Percentiles rank a stretch among this genome's conserved stretches.
Conservation (phyloP, 2,329 filamentous ascomycete species). For the Lanzia echinophila region DNA sequence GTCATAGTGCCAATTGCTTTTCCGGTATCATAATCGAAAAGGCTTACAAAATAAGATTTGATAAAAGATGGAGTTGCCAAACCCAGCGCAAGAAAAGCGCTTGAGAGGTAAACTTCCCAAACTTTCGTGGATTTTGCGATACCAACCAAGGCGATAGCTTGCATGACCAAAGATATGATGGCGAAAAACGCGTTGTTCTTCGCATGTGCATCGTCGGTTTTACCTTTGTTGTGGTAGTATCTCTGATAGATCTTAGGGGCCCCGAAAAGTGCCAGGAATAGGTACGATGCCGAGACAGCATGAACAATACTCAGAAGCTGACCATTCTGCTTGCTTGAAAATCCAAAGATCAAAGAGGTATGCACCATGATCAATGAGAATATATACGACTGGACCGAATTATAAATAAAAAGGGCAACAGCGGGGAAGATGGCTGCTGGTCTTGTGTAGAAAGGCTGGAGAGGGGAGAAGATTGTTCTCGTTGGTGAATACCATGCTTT, state of each 20-base stretch:
- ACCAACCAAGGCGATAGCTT: not conserved
- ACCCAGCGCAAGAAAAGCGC: not conserved
- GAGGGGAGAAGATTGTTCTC: not conserved
- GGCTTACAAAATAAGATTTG: not conserved
- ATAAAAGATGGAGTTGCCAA: conserved; percentile 7
- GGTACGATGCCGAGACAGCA: not conserved
- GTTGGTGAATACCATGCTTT: not conserved
- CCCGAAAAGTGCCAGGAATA: not conserved
- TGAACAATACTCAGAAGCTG: not conserved
- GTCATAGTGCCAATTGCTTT: conserved; percentile 1
- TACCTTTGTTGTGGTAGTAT: not conserved
- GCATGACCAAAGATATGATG: not conserved
- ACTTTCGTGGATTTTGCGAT: not conserved
- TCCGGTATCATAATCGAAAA: not conserved
- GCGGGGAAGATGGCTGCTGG: not conserved
- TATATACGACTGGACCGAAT: conserved; percentile 3
- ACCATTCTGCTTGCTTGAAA: conserved; percentile 6
- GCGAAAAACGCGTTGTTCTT: not conserved
- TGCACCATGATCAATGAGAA: conserved; percentile 6
- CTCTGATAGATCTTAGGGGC: not conserved
- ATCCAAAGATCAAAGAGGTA: conserved; percentile 2
- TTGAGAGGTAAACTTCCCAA: conserved; percentile 2
- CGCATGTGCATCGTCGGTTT: not conserved
- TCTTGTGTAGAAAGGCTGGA: not conserved
- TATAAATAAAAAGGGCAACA: conserved; percentile 2